Evolutionary conservation across 768 basidiomycete species (phyloP).

Genomic region (Boletales sp.): DNA sequence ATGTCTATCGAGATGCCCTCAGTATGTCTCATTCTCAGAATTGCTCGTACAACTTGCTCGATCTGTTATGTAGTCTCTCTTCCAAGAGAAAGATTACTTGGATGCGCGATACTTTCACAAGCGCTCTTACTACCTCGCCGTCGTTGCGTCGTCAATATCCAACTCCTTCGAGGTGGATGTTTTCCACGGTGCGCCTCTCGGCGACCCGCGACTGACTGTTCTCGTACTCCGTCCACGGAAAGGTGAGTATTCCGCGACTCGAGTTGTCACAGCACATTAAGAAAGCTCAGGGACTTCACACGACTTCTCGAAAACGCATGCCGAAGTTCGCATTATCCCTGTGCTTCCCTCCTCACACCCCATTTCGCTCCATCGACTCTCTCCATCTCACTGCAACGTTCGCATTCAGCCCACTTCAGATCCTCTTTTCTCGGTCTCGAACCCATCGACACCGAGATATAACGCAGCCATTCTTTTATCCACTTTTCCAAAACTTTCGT

Average conservation of each 20-base stretch:
- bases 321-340: constrained; percentile 72
- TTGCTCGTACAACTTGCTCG: neutral
- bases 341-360: constrained; percentile 56
- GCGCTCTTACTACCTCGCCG: constrained; percentile 83
- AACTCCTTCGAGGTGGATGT: constrained; percentile 52
- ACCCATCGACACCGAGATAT: constrained; percentile 69
- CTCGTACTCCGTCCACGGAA: constrained; percentile 56
- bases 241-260: constrained; percentile 38
- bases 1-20: constrained; percentile 84
- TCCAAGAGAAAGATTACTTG: constrained; percentile 94
- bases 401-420: constrained; percentile 34
- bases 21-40: constrained; percentile 39
- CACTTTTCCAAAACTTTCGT: constrained; percentile 34
- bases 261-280: constrained; percentile 10
- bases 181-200: constrained; percentile 52
- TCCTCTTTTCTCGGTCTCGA: constrained; percentile 13
- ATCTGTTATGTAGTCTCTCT: constrained; percentile 49
- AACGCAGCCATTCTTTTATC: constrained; percentile 65
- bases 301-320: constrained; percentile 67
- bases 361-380: constrained; percentile 63
- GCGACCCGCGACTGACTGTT: constrained; percentile 63
- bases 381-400: constrained; percentile 71
- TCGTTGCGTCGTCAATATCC: constrained; percentile 60
- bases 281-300: constrained; percentile 43
- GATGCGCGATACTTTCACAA: constrained; percentile 91